Conservation (phyloP, 1,139 yeast genomes). For the Groenewaldozyma auringiensis region DNA sequence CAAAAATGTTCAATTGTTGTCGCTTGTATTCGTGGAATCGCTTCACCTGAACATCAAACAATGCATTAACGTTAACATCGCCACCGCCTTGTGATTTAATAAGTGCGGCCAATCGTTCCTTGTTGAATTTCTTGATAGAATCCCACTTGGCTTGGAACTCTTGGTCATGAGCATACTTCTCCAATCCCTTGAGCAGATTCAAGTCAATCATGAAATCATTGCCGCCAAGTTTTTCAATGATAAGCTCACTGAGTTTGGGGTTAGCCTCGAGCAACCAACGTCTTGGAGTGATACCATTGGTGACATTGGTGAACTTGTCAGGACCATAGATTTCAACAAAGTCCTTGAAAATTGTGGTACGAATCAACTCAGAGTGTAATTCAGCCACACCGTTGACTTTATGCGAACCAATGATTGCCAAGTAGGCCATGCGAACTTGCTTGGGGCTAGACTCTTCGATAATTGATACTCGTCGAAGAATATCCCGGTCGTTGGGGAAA, state of each 20-base stretch:
- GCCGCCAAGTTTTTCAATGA: slow-evolving; percentile 63
- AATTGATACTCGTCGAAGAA: slow-evolving; percentile 66
- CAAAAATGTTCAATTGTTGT: slow-evolving; percentile 87
- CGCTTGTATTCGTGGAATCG: slow-evolving; percentile 95
- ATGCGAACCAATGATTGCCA: slow-evolving; percentile 89
- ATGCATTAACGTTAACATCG: slow-evolving; percentile 57
- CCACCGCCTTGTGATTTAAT: slow-evolving; percentile 61
- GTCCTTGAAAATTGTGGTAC: slow-evolving; percentile 83
- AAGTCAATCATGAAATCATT: slow-evolving; percentile 59
- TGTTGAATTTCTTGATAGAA: slow-evolving; percentile 61
- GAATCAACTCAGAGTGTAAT: slow-evolving; percentile 83
- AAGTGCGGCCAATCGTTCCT: slow-evolving; percentile 59
- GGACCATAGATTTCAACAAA: slow-evolving; percentile 75
- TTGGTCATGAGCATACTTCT: slow-evolving; percentile 57
- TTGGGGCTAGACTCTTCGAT: slow-evolving; percentile 77
- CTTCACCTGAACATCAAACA: slow-evolving; percentile 89
- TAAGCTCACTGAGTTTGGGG: slow-evolving; percentile 66
- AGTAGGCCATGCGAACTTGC: slow-evolving; percentile 84
- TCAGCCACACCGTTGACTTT: slow-evolving; percentile 95
- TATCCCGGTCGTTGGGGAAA: slow-evolving; percentile 61
- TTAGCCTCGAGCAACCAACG: slow-evolving; percentile 95
- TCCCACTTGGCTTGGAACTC: slow-evolving; percentile 68
- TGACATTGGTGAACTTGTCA: slow-evolving; percentile 82
- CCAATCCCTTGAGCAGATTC: slow-evolving; percentile 59
- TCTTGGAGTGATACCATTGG: slow-evolving; percentile 94